Evolutionary conservation across 805 yeast genomes (phyloP).

Genomic region (Teunomyces aglyptinius): DNA sequence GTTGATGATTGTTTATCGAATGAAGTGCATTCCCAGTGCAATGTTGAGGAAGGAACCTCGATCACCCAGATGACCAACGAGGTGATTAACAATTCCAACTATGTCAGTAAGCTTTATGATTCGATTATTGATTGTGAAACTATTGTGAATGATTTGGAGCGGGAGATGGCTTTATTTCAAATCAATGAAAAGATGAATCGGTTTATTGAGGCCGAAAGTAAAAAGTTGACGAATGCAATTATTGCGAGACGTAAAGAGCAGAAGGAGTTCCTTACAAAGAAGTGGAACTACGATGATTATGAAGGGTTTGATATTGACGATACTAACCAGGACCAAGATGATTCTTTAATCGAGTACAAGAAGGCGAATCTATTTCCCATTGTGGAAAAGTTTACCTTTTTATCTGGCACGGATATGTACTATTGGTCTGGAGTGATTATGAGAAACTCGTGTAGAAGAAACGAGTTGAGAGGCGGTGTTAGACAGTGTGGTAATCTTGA

Average conservation of each 20-base stretch:
- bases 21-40: constrained; percentile 5
- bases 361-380: constrained; percentile 76
- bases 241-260: constrained; percentile 33
- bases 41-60: background rate
- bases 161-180: constrained; percentile 33
- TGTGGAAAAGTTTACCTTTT: constrained; percentile 83
- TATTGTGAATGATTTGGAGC: constrained; percentile 29
- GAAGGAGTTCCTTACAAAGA: constrained; percentile 27
- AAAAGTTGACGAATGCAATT: constrained; percentile 28
- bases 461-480: constrained; percentile 82
- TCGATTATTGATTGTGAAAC: constrained; percentile 35
- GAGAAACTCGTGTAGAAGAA: constrained; percentile 92
- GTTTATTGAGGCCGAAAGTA: constrained; percentile 32
- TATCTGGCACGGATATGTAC: constrained; percentile 73
- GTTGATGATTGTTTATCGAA: constrained; percentile 14
- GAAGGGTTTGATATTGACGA: constrained; percentile 40
- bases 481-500: constrained; percentile 92
- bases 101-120: constrained; percentile 30
- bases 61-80: background rate
- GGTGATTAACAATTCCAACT: constrained; percentile 10
- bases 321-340: constrained; percentile 33
- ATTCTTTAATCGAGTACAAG: constrained; percentile 44
- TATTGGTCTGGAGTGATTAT: constrained; percentile 98
- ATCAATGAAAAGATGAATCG: constrained; percentile 32
- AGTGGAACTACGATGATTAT: constrained; percentile 43